A percentile compares a stretch with the other conserved stretches of the same genome.
These are phyloP conservation scores for Dactylonectria macrodidyma DNA, from an alignment of 2,329 filamentous ascomycete species.

Conservation along the genomic window DNA sequence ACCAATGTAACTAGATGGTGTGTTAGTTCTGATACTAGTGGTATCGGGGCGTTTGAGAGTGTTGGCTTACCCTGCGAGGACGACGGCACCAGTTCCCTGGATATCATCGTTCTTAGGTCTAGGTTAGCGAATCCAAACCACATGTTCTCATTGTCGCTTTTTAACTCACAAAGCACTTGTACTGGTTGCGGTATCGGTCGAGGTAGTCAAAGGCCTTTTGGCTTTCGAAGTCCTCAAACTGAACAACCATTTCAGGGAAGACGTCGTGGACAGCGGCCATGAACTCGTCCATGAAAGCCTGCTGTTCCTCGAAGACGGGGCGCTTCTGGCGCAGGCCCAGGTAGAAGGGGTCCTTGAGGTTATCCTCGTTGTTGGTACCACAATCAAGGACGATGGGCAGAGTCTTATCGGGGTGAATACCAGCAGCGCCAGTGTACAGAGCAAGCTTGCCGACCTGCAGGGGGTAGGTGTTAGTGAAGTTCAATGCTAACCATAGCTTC, in stretches of 20 bases:
- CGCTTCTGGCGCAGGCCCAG: slow-evolving; percentile 90
- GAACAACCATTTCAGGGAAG: slow-evolving; percentile 79
- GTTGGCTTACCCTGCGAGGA: slow-evolving; percentile 80
- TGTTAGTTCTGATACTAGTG: slow-evolving; percentile 65
- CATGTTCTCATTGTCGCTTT: neutral
- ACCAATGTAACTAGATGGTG: slow-evolving; percentile 72
- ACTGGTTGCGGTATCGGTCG: slow-evolving; percentile 87
- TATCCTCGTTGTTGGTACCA: slow-evolving; percentile 77
- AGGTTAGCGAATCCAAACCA: slow-evolving; percentile 34
- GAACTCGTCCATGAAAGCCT: slow-evolving; percentile 96
- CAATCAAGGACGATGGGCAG: slow-evolving; percentile 79
- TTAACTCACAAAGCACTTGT: slow-evolving; percentile 82
- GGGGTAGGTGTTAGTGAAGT: slow-evolving; percentile 45
- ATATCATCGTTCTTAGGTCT: slow-evolving; percentile 85
- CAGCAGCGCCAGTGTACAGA: slow-evolving; percentile 94
- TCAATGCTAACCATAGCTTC: neutral
- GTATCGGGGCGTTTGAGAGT: slow-evolving; percentile 17
- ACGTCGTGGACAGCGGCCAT: slow-evolving; percentile 90
- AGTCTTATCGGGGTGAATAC: slow-evolving; percentile 91
- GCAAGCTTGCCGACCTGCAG: slow-evolving; percentile 88
- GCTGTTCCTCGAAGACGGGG: slow-evolving; percentile 82
- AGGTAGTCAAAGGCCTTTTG: slow-evolving; percentile 92
- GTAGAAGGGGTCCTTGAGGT: slow-evolving; percentile 83
- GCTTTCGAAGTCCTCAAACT: slow-evolving; percentile 99
- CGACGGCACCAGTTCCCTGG: slow-evolving; percentile 96